A percentile compares a stretch with the other conserved stretches of the same genome.
Evolutionary conservation across 805 yeast genomes (phyloP).

Genomic region (Kuraishia capsulata): DNA sequence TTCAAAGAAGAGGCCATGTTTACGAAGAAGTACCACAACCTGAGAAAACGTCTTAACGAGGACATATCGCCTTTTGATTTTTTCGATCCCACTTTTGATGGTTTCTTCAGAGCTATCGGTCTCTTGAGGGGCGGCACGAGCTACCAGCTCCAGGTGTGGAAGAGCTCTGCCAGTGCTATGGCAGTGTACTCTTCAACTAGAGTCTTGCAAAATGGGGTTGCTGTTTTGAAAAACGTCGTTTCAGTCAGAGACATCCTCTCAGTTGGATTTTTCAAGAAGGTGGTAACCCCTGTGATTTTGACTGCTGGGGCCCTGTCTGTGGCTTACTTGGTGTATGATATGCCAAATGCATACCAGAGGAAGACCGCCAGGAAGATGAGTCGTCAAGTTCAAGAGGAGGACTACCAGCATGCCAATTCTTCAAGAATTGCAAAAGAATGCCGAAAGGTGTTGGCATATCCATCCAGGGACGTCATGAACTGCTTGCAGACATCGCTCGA

Average conservation of each 20-base stretch:
- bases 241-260: slow-evolving; percentile 25
- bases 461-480: slow-evolving; percentile 72
- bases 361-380: slow-evolving; percentile 70
- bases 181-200: slow-evolving; percentile 11
- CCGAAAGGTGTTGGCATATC: slow-evolving; percentile 69
- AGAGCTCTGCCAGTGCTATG: slow-evolving; percentile 20
- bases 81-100: slow-evolving; percentile 65
- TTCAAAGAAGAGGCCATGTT: slow-evolving; percentile 80
- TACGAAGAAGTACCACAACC: slow-evolving; percentile 56
- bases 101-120: slow-evolving; percentile 40
- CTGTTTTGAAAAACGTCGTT: slow-evolving; percentile 24
- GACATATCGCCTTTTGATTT: slow-evolving; percentile 64
- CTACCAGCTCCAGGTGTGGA: slow-evolving; percentile 12
- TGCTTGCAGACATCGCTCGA: slow-evolving; percentile 62
- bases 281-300: slow-evolving; percentile 45
- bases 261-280: slow-evolving; percentile 29
- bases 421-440: slow-evolving; percentile 75
- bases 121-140: slow-evolving; percentile 13
- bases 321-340: slow-evolving; percentile 63
- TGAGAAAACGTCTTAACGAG: slow-evolving; percentile 48
- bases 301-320: slow-evolving; percentile 43
- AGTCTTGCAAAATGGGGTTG: slow-evolving; percentile 3
- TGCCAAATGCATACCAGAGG: slow-evolving; percentile 84
- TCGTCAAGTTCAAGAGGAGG: slow-evolving; percentile 51
- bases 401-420: slow-evolving; percentile 74